phyloP scores from a whole-genome alignment of 192 early-diverging fungal genomes.

The Funneliformis geosporum region DNA sequence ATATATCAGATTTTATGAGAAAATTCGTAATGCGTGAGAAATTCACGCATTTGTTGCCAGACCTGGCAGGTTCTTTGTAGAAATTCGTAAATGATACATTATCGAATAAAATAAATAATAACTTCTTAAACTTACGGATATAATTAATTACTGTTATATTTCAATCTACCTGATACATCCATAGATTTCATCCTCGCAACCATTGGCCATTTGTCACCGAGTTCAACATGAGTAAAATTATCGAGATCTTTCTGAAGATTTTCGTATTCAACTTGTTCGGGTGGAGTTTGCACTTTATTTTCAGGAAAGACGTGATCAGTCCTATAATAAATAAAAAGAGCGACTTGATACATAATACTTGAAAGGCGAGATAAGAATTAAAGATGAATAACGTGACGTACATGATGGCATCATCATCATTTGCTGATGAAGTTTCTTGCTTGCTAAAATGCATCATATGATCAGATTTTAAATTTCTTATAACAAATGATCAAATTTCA shows the following conservation, averaged over 20 bases:
- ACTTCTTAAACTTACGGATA: neutral
- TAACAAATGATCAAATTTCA: neutral
- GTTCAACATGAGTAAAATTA: neutral
- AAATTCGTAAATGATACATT: too few species aligned
- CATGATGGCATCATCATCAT: neutral
- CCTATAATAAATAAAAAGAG: too few species aligned
- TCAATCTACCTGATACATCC: constrained; percentile 20
- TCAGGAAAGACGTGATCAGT: neutral
- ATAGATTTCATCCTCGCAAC: neutral
- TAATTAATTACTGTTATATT: constrained; percentile 15
- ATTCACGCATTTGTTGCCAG: too few species aligned
- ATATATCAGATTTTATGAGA: neutral
- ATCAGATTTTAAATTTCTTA: neutral
- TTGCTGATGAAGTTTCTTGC: neutral
- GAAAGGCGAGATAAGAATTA: neutral
- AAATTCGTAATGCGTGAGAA: too few species aligned
- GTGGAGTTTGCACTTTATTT: neutral
- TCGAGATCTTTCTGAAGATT: constrained; percentile 7
- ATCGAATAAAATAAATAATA: neutral
- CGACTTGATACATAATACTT: neutral
- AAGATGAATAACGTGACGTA: neutral
- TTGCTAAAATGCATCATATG: neutral
- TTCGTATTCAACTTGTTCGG: neutral
- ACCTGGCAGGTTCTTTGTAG: too few species aligned
- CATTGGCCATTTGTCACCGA: constrained; percentile 5